These are phyloP conservation scores for rapeseed (Brassica napus) DNA, from an alignment of 345 rosid species.

Conservation along the genomic window DNA sequence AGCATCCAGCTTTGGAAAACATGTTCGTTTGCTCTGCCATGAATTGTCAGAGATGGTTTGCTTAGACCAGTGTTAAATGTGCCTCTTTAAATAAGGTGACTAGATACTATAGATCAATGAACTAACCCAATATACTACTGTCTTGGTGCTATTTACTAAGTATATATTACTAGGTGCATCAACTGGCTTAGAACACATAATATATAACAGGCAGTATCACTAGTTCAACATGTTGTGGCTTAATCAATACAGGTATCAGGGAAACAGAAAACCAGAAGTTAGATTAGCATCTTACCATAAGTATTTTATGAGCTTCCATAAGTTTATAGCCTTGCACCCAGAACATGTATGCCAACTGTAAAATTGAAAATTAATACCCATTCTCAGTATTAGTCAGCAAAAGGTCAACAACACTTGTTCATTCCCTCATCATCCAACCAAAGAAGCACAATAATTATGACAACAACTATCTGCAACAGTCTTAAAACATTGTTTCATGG, in stretches of 20 bases:
- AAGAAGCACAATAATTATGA: conserved; percentile 1
- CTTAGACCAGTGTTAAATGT: not conserved
- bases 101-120: not conserved
- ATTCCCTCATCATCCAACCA: conserved; percentile 14
- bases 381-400: conserved; percentile 15
- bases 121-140: not conserved
- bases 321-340: conserved; percentile 96
- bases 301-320: conserved; percentile 64
- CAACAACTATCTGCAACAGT: conserved; percentile 1
- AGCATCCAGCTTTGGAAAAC: conserved; percentile 88
- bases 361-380: conserved; percentile 13
- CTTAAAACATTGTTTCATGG: not conserved
- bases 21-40: conserved; percentile 73
- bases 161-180: not conserved
- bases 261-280: conserved; percentile 13
- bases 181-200: not conserved
- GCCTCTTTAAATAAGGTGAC: not conserved
- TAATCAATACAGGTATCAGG: not conserved
- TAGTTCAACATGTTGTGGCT: not conserved
- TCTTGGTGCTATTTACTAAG: not conserved
- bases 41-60: conserved; percentile 26
- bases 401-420: conserved; percentile 2
- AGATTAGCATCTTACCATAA: conserved; percentile 59
- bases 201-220: conserved; percentile 1
- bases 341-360: conserved; percentile 92